Evolutionary conservation across 208 protist species (phyloP).

Genomic region (Wallacemonas sp.): DNA sequence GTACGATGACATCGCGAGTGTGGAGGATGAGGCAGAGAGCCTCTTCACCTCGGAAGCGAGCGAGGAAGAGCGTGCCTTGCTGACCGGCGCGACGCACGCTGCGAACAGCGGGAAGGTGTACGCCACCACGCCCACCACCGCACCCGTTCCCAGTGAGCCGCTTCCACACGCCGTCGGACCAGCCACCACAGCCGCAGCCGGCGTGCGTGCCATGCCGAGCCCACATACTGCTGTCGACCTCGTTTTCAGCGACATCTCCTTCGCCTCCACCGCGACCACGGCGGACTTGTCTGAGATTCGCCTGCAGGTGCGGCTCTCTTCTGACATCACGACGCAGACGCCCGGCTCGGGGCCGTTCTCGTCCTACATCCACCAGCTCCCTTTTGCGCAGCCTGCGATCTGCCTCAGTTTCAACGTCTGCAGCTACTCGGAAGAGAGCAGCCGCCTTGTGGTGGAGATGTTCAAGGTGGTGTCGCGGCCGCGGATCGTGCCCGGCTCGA

Average conservation of each 20-base stretch:
- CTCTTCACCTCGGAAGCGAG: conserved; percentile 50
- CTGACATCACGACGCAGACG: conserved; percentile 75
- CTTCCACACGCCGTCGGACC: no score
- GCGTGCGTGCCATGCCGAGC: no score
- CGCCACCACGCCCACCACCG: not conserved
- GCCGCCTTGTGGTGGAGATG: conserved; percentile 73
- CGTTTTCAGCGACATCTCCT: conserved; percentile 64
- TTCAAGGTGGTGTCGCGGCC: conserved; percentile 65
- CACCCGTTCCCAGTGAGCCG: no score
- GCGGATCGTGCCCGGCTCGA: conserved; percentile 9
- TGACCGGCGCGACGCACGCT: conserved; percentile 38
- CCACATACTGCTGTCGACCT: conserved; percentile 55
- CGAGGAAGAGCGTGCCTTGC: conserved; percentile 45
- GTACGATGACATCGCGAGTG: conserved; percentile 7
- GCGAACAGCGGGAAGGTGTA: not conserved
- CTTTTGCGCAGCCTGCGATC: conserved; percentile 59
- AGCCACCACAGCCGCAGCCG: no score
- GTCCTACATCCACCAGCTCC: conserved; percentile 83
- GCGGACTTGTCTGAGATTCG: conserved; percentile 71
- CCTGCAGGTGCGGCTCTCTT: conserved; percentile 68
- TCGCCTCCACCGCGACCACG: conserved; percentile 57
- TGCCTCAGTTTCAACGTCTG: conserved; percentile 71
- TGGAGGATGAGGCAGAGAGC: conserved; percentile 20
- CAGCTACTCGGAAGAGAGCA: conserved; percentile 63
- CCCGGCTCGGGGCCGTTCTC: conserved; percentile 72